Base-by-base conservation (phyloP, 768 basidiomycete genomes). In the Phaeotremella fagi region DNA sequence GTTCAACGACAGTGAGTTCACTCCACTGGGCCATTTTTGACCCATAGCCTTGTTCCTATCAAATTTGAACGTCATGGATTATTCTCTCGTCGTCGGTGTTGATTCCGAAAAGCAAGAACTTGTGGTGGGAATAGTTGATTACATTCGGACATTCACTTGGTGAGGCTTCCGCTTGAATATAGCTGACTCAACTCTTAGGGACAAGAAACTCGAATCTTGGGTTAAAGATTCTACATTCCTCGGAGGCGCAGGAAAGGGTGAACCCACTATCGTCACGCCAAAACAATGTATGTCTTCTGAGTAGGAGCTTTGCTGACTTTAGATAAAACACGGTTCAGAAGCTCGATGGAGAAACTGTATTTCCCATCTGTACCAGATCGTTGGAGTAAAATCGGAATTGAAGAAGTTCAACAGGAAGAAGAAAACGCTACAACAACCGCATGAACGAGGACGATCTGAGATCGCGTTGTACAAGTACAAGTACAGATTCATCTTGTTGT, bases 181-280 rank as follows among this genome's bases (percentile, higher is more conserved):
- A 16, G 31, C 25, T 45, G 26, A 24, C 25, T 4, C 12, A 26
- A n/a, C n/a, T 45, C 26, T n/a, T 0, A 95, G 90, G 90, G 95
- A 99, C 78, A 99, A 99, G 78, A 91, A 90, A 63, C 78, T 99
- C 16, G 95, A 98, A 76, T 97, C 86, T 55, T 95, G 90, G 91
- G 90, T 97, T 38, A 99, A 98, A 70, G 95, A 98, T 63, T 85
- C 89, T 1, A 81, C 88, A 0, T 90, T 92, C 75, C 78, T 98
- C 22, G 91, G 89, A 42, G 77, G 78, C 44, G 86, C 82, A 38
- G 84, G 83, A 37, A 85, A 81, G 64, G 90, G 90, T 9, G 94
- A 94, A 60, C 94, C 95, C 0, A 98, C 94, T 0, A 92, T 99
- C 64, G 88, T 97, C 23, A 94, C 91, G 2, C 94, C 94, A 2